Percentiles rank a stretch among this genome's conserved stretches.
phyloP scores from a whole-genome alignment of 495 filamentous ascomycete species.

The Aspergillus nanangensis region DNA sequence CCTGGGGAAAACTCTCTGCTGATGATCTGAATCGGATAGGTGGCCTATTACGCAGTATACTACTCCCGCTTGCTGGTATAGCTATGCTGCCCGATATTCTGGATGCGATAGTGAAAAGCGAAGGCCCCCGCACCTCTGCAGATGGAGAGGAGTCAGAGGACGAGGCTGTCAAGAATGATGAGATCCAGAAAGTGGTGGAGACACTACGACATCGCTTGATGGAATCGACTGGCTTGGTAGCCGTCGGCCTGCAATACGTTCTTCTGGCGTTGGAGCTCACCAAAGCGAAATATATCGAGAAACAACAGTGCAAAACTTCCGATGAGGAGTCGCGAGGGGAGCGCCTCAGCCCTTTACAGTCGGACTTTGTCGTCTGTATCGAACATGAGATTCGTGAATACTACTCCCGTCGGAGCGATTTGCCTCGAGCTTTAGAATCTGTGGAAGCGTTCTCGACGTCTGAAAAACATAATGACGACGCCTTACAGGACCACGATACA shows the following conservation, averaged over 20 bases:
- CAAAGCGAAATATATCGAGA: constrained; percentile 20
- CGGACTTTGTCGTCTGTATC: constrained; percentile 16
- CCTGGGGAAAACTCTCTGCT: constrained; percentile 61
- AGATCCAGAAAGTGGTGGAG: constrained; percentile 47
- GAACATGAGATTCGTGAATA: constrained; percentile 14
- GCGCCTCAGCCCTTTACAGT: constrained; percentile 11
- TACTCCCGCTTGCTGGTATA: constrained; percentile 65
- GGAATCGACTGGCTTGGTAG: constrained; percentile 41
- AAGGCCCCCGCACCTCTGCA: constrained; percentile 12
- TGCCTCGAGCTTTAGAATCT: constrained; percentile 19
- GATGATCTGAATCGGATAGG: constrained; percentile 57
- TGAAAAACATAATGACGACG: constrained; percentile 12
- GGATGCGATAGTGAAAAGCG: constrained; percentile 47
- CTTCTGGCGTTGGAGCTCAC: constrained; percentile 23
- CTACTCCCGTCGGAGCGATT: constrained; percentile 17
- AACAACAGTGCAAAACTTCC: constrained; percentile 11
- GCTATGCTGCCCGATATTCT: constrained; percentile 65
- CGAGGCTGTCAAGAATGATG: constrained; percentile 22
- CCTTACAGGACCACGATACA: not conserved
- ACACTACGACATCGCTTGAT: constrained; percentile 56
- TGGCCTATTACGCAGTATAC: constrained; percentile 48
- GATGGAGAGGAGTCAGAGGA: constrained; percentile 24
- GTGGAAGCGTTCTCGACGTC: constrained; percentile 26
- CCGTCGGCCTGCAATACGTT: constrained; percentile 21
- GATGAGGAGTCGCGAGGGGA: constrained; percentile 27